Base-by-base conservation (phyloP, 805 yeast genomes). In the Cyberlindnera americana region DNA sequence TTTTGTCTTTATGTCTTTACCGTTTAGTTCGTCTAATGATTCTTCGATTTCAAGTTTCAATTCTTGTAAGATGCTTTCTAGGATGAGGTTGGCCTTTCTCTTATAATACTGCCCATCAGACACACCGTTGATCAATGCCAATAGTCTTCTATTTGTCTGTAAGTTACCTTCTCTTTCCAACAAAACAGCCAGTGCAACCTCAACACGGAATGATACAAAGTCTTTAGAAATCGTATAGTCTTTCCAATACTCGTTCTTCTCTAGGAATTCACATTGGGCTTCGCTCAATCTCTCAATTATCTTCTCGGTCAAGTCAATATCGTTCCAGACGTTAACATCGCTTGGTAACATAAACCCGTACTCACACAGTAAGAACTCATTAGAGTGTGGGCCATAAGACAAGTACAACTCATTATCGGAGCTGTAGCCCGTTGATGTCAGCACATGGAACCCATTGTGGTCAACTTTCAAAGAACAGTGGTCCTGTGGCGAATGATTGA, bases 311-410 rank as follows among this genome's bases (percentile, higher is more conserved):
- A 90, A 55, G 54, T 90, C 95, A 3, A 89, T 57, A 46, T 66
- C 78, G 50, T 87, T 81, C 88, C 90, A 84, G 16, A 58, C 62
- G 55, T 88, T 87, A 4, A 17, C 8, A 1, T 59, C 53, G 0
- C 58, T 56, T 14, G 19, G 25, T 2, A 84, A 59, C 26, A 71
- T 69, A 65, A 91, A 91, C 1, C 97, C 98, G 56, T 91, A 91
- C 59, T 91, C 98, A 52, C 84, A 78, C 9, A 88, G 64, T 24
- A 91, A 62, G 48, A 86, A 86, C 35, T 79, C 88, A 57, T 91
- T 89, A 9, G 84, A 78, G 59, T 91, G 97, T 1, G 96, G 80
- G 1, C 98, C 98, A 57, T 91, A 91, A 37, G 82, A 76, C 48
- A 91, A 70, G 50, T 67, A 77, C 2, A 91, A 49, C 56, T 90